Conservation (phyloP, 2,329 filamentous ascomycete genomes). For the Aureobasidium sp. region DNA sequence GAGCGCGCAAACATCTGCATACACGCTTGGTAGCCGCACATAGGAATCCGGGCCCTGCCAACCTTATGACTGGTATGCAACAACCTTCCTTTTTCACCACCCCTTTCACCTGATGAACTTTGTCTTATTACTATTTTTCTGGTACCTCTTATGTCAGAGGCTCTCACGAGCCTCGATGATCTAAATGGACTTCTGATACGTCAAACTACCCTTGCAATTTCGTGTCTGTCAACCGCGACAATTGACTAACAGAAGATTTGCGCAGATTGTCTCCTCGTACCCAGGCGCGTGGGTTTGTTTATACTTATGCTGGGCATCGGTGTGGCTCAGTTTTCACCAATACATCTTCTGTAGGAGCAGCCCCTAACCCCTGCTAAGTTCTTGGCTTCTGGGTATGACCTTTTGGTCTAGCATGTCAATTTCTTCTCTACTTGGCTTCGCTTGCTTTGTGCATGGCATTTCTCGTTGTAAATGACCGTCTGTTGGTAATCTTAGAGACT, state of each 20-base stretch:
- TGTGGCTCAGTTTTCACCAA: neutral
- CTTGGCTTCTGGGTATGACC: neutral
- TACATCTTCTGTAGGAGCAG: no score
- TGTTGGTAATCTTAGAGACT: neutral
- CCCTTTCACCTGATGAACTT: conserved; percentile 60
- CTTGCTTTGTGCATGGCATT: neutral
- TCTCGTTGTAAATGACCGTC: neutral
- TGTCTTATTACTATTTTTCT: conserved; percentile 59
- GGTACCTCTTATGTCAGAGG: conserved; percentile 96
- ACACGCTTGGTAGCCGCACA: neutral
- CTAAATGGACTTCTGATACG: conserved; percentile 75
- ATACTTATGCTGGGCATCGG: neutral
- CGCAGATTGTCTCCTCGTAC: neutral
- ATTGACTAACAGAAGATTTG: conserved; percentile 1
- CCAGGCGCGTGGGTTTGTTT: neutral
- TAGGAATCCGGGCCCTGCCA: neutral
- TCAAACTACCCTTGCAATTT: conserved; percentile 5
- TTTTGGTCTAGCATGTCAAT: neutral
- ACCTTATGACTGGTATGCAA: conserved; percentile 2
- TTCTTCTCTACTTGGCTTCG: neutral
- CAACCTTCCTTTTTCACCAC: conserved; percentile 20
- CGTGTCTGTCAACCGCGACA: neutral
- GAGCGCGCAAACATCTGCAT: neutral
- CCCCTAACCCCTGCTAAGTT: conserved; percentile 11
- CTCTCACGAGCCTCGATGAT: conserved; percentile 59